Evolutionary conservation across 2,329 filamentous ascomycete species (phyloP), one percentile per base, ranked within the genome.

Genomic region (Ceratocystis eucalypticola): DNA sequence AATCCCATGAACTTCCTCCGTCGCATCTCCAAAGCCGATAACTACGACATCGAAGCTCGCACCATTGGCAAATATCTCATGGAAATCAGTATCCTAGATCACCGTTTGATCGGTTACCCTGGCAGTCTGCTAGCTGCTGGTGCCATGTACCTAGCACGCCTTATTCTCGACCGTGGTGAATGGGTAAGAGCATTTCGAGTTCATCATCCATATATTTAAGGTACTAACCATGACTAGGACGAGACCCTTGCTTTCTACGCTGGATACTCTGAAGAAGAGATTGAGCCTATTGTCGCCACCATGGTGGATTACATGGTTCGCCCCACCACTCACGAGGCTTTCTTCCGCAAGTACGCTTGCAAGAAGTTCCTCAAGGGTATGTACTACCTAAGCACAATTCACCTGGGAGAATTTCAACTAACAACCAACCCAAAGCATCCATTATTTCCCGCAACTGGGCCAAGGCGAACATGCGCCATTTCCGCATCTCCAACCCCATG

Each of bases 1-100:
- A 99, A 99, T 78, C 94, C 94, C 25, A 99, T 99, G 94, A 99
- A 99, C 83, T 99, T 99, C 80, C 85, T 99, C 69, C 90, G 94
- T 70, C 89, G 95, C 71, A 96, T 99, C 77, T 97, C 93, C 69
- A 99, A 99, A 82, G 95, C 94, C 73, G 95, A 99, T 79, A 94
- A 96, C 80, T 99, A 99, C 78, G 93, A 99, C 77, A 96, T 97
- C 73, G 91, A 96, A 76, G 96, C 92, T 69, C 89, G 94, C 72
- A 99, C 94, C 61, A 84, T 99, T 68, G 94, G 91, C 76, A 99
- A 99, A 79, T 99, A 97, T 76, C 82, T 99, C 61, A 91, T 96
- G 79, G 94, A 99, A 80, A 96, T 99, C 73, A 94, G 91, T 75
- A 85, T 96, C 70, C 82, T 99, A 33, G 94, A 99, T 73, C 90